Evolutionary conservation across 495 filamentous ascomycete species (phyloP).

Genomic region (Corynascus novoguineensis): DNA sequence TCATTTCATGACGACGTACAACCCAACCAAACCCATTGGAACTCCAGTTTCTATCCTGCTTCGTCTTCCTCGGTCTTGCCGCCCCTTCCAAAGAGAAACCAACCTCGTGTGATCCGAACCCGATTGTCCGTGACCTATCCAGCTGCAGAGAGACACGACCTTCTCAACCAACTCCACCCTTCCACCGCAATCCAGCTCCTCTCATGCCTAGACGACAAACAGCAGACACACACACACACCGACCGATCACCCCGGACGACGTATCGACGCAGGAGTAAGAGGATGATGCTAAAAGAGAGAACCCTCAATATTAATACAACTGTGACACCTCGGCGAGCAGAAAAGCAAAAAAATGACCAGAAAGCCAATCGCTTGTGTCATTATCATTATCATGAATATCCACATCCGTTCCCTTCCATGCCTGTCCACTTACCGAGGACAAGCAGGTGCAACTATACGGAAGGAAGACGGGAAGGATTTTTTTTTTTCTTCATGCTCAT

Average conservation of each 20-base stretch:
- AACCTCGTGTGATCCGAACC: too few relatives aligned
- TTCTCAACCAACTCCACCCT: neutral
- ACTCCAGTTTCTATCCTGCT: neutral
- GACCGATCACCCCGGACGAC: neutral
- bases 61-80: too few relatives aligned
- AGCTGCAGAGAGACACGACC: too few relatives aligned
- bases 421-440: neutral
- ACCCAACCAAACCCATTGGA: neutral
- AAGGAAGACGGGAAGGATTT: neutral
- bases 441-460: neutral
- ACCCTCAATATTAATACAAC: conserved; percentile 7
- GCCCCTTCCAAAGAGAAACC: too few relatives aligned
- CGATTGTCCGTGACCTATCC: too few relatives aligned
- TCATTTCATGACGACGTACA: conserved; percentile 6
- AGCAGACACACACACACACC: neutral
- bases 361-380: neutral
- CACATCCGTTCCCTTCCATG: too few relatives aligned
- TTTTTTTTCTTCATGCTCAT: neutral
- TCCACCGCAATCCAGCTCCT: neutral
- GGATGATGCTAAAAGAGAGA: conserved; percentile 1
- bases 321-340: neutral
- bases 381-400: too few relatives aligned
- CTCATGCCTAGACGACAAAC: neutral
- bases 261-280: conserved; percentile 9
- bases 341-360: neutral